Percentiles rank a stretch among this genome's conserved stretches.
Evolutionary conservation across 2,329 filamentous ascomycete genomes (phyloP).

Genomic region (Xylariaceae sp.): DNA sequence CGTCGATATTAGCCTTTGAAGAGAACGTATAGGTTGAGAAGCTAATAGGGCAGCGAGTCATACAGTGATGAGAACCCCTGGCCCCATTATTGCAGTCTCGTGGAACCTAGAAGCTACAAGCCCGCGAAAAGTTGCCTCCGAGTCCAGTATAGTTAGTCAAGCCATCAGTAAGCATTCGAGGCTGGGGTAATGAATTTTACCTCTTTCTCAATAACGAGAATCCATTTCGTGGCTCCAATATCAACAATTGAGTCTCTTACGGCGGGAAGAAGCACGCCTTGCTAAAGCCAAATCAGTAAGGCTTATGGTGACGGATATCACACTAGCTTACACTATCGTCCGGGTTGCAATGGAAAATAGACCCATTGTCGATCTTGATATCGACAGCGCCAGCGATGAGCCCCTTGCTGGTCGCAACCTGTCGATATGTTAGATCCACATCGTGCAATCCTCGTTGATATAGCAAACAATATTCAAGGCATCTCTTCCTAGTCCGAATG

Average conservation of each 20-base stretch:
- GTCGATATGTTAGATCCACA: background rate
- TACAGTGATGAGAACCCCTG: constrained; percentile 75
- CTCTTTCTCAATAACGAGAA: constrained; percentile 83
- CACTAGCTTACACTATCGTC: constrained; percentile 40
- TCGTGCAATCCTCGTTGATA: background rate
- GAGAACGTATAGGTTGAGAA: background rate
- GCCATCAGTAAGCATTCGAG: background rate
- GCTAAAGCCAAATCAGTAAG: constrained; percentile 17
- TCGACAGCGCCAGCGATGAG: constrained; percentile 66
- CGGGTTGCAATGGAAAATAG: constrained; percentile 39
- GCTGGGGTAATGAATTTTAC: constrained; percentile 45
- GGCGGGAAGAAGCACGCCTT: constrained; percentile 69
- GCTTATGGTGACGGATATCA: background rate
- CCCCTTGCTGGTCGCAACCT: constrained; percentile 79
- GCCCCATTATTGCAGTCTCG: constrained; percentile 53
- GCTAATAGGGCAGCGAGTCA: background rate
- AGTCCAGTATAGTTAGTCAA: constrained; percentile 6
- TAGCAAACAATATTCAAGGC: constrained; percentile 72
- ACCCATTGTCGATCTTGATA: constrained; percentile 44
- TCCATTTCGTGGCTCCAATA: constrained; percentile 62
- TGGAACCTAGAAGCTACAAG: constrained; percentile 65
- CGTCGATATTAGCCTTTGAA: constrained; percentile 11
- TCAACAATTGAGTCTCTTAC: constrained; percentile 55
- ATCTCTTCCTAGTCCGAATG: constrained; percentile 68
- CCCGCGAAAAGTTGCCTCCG: constrained; percentile 76